A percentile compares a stretch with the other conserved stretches of the same genome.
phyloP scores from a whole-genome alignment of 1,284 basidiomycete species.

The Papiliotrema laurentii region DNA sequence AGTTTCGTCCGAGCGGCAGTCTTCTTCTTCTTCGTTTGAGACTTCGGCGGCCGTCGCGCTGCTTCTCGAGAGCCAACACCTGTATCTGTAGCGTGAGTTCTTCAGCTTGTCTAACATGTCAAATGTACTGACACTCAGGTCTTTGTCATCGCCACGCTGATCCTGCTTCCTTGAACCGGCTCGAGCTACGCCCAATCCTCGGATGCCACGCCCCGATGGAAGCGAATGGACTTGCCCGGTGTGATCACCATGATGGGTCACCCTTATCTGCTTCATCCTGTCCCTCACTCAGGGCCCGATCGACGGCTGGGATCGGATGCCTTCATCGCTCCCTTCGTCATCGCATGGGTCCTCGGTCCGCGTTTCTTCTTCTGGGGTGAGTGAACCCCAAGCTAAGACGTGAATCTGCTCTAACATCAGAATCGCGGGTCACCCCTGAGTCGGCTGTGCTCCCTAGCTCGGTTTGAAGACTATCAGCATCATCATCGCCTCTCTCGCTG shows the following conservation, averaged over 20 bases:
- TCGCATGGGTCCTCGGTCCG: slow-evolving; percentile 26
- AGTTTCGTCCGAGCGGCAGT: too few species aligned
- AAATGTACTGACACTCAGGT: too few species aligned
- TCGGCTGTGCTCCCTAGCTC: slow-evolving; percentile 31
- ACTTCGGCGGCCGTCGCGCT: too few species aligned
- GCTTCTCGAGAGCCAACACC: too few species aligned
- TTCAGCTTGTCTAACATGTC: too few species aligned
- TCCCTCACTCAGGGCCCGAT: slow-evolving; percentile 40
- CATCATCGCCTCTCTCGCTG: slow-evolving; percentile 19
- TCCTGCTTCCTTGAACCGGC: slow-evolving; percentile 29
- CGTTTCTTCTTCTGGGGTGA: slow-evolving; percentile 41
- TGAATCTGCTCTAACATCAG: slow-evolving; percentile 8
- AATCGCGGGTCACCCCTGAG: slow-evolving; percentile 20
- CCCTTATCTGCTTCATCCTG: slow-evolving; percentile 42
- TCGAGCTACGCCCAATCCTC: slow-evolving; percentile 13
- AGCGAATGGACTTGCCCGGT: slow-evolving; percentile 42
- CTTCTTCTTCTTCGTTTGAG: too few species aligned
- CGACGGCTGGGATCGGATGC: slow-evolving; percentile 37
- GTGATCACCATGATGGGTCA: slow-evolving; percentile 32
- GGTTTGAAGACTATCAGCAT: slow-evolving; percentile 36
- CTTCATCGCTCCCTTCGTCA: slow-evolving; percentile 43
- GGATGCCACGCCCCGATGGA: slow-evolving; percentile 25
- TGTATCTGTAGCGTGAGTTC: too few species aligned
- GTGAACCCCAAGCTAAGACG: background rate
- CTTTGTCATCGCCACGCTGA: slow-evolving; percentile 22